phyloP scores from a whole-genome alignment of 1,139 yeast genomes.

The Saccharomyces hybrid region DNA sequence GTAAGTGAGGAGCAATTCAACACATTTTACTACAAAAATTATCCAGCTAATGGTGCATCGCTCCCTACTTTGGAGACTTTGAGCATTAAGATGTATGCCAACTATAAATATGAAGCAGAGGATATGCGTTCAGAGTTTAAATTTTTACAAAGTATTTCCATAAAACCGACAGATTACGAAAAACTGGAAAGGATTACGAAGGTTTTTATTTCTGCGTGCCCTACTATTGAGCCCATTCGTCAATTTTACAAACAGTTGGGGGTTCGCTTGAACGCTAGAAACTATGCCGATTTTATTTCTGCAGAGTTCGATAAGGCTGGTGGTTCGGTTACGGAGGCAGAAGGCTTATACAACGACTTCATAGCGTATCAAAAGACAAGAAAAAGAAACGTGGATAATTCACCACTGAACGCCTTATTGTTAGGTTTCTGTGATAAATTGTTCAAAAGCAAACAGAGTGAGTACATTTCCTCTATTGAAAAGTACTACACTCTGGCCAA shows the following conservation, averaged over 20 bases:
- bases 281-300: constrained; percentile 17
- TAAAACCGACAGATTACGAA: constrained; percentile 13
- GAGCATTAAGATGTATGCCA: constrained; percentile 21
- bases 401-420: constrained; percentile 7
- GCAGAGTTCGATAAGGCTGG: constrained; percentile 20
- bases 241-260: constrained; percentile 17
- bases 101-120: constrained; percentile 14
- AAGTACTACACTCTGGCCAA: background rate
- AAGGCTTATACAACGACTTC: constrained; percentile 19
- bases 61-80: constrained; percentile 17
- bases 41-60: constrained; percentile 5
- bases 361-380: constrained; percentile 6
- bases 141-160: constrained; percentile 16
- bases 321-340: constrained; percentile 21
- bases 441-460: background rate
- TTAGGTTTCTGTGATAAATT: background rate
- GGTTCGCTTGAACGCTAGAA: constrained; percentile 10
- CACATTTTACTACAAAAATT: constrained; percentile 11
- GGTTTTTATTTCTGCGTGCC: constrained; percentile 17
- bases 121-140: constrained; percentile 8
- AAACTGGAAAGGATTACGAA: constrained; percentile 15
- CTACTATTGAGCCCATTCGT: constrained; percentile 17
- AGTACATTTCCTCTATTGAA: background rate
- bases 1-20: constrained; percentile 10
- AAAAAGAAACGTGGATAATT: constrained; percentile 3